Base-by-base conservation (phyloP, 2,329 filamentous ascomycete genomes). In the Magnaporthiopsis rhizophila region DNA sequence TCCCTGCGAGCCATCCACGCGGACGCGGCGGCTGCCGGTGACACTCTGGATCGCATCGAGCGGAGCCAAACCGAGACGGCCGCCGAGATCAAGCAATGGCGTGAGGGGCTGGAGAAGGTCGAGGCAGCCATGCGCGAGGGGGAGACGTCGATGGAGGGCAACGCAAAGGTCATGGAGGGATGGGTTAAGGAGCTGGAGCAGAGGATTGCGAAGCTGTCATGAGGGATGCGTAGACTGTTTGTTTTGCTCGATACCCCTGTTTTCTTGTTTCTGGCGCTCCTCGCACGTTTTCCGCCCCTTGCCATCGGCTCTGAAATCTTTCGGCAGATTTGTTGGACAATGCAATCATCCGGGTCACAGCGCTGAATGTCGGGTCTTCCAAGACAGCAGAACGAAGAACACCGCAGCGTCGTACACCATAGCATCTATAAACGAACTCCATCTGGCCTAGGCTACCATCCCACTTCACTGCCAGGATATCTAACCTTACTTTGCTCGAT, bases 181-280 rank as follows among this genome's bases (percentile, higher is more conserved):
- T 97, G 93, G 92, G 91, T 98, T 5, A 91, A 90, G 75, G 91
- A 89, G 65, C 77, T 99, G 64, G 94, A 98, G 78, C 84, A 81
- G 71, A 89, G 90, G 75, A 82, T 97, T 74, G 83, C 83, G 66
- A 83, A 82, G 69, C 74, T 89, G 72, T 79, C 79, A 65, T 80
- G 56, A 63, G 4, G 36, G 15, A 60, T 21, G 12, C 15, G 57
- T 11, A 28, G 24, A 12, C n/a, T 58, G 56, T 58, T 12, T 30
- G 11, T 3, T 15, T 32, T 56, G n/a, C 24, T 53, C 30, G 60
- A 62, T 62, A 50, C 60, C 60, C 59, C 36, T 34, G 15, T 45
- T 36, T 36, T 36, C 5, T 21, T n/a, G 7, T 53, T n/a, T 53
- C 4, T 53, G 45, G 7, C 38, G 18, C 38, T 45, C 38, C 15